These are phyloP conservation scores for Raphanus raphanistrum DNA, from an alignment of 345 rosid species.

Conservation along the genomic window DNA sequence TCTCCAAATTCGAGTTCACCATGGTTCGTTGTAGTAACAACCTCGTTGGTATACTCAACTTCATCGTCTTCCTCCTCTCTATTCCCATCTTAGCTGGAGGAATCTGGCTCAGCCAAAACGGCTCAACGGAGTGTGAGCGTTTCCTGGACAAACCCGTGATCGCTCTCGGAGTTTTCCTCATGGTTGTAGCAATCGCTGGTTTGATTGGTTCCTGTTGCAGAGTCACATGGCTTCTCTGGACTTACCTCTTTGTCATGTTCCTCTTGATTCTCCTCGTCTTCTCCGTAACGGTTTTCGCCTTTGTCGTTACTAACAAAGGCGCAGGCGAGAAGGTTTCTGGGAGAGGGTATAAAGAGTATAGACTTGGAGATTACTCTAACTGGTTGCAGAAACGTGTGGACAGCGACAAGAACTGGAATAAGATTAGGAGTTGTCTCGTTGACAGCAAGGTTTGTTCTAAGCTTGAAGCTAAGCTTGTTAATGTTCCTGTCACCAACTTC, in stretches of 20 bases:
- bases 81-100: constrained; percentile 82
- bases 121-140: constrained; percentile 74
- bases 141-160: constrained; percentile 80
- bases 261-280: constrained; percentile 66
- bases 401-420: constrained; percentile 61
- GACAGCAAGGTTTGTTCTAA: constrained; percentile 63
- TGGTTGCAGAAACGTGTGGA: constrained; percentile 79
- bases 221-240: constrained; percentile 84
- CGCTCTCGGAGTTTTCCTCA: constrained; percentile 72
- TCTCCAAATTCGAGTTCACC: neutral
- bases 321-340: constrained; percentile 62
- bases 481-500: constrained; percentile 27
- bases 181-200: constrained; percentile 80
- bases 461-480: constrained; percentile 40
- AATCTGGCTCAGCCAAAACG: constrained; percentile 73
- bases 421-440: constrained; percentile 70
- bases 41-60: constrained; percentile 73
- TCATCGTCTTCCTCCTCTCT: constrained; percentile 72
- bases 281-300: constrained; percentile 76
- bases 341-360: constrained; percentile 82
- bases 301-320: constrained; percentile 88
- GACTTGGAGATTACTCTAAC: constrained; percentile 68
- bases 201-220: constrained; percentile 87
- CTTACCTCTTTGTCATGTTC: constrained; percentile 83
- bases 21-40: constrained; percentile 72